Conservation (phyloP, 2,329 filamentous ascomycete species). For the Aureobasidium sp. region DNA sequence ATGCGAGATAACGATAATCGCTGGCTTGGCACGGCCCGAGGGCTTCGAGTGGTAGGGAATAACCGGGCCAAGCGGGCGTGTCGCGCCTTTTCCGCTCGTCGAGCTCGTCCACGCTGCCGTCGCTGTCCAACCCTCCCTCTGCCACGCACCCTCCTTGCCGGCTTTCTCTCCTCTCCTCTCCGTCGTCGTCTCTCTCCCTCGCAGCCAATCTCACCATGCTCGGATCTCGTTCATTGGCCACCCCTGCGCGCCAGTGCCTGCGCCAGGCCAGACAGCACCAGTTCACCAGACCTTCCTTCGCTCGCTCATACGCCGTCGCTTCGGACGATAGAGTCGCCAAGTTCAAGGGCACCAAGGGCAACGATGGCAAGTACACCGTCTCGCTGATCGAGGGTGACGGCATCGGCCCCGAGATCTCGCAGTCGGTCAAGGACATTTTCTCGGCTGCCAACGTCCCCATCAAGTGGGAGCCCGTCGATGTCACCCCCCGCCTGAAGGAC, state of each 20-base stretch:
- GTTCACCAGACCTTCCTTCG: conserved; percentile 32
- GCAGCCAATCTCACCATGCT: conserved; percentile 58
- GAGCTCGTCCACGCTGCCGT: neutral
- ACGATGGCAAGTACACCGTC: conserved; percentile 90
- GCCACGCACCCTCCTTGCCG: neutral
- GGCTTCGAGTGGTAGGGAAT: no score
- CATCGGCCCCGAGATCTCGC: conserved; percentile 94
- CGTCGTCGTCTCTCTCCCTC: conserved; percentile 8
- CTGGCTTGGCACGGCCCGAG: no score
- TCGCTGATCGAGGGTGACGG: conserved; percentile 98
- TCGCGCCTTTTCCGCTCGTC: neutral
- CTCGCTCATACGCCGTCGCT: conserved; percentile 38
- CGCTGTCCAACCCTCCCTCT: neutral
- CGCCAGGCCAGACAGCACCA: conserved; percentile 52
- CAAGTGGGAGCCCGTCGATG: conserved; percentile 95
- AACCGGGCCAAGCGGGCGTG: no score
- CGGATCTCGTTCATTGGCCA: conserved; percentile 69
- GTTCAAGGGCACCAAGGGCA: conserved; percentile 85
- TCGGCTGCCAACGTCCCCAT: conserved; percentile 88
- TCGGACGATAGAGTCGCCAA: conserved; percentile 70
- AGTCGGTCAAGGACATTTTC: conserved; percentile 99
- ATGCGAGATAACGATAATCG: no score
- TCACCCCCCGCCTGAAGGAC: conserved; percentile 86
- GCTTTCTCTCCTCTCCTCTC: neutral
- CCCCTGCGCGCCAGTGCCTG: conserved; percentile 72